Evolutionary conservation across 345 rosid genomes (phyloP).

Genomic region (Hibiscus syriacus): DNA sequence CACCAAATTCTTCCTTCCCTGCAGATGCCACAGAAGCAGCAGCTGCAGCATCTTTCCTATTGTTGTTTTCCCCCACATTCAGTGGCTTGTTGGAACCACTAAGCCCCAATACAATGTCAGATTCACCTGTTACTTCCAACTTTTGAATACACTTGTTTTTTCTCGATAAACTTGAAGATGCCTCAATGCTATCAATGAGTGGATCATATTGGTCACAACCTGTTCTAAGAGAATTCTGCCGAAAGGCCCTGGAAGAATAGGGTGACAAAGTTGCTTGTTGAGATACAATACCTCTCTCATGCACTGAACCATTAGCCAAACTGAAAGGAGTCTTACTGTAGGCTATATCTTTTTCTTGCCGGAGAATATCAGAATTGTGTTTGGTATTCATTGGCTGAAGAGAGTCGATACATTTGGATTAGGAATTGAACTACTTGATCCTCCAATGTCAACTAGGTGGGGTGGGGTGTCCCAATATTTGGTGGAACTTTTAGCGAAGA

Average conservation of each 20-base stretch:
- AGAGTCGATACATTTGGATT: conserved; percentile 39
- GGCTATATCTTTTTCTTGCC: conserved; percentile 24
- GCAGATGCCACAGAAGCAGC: conserved; percentile 25
- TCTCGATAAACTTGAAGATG: conserved; percentile 34
- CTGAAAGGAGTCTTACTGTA: conserved; percentile 10
- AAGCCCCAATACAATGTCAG: conserved; percentile 31
- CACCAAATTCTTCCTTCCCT: conserved; percentile 62
- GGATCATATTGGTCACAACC: conserved; percentile 79
- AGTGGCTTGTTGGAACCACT: conserved; percentile 44
- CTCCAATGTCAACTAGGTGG: conserved; percentile 19
- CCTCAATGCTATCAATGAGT: conserved; percentile 73
- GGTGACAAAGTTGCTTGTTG: conserved; percentile 36
- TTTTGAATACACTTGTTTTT: conserved; percentile 30
- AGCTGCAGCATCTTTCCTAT: conserved; percentile 31
- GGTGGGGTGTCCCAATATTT: conserved; percentile 22
- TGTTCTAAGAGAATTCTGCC: conserved; percentile 23
- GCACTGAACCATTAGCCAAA: conserved; percentile 25
- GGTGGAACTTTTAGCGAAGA: conserved; percentile 25
- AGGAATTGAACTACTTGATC: conserved; percentile 24
- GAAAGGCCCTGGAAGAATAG: conserved; percentile 28
- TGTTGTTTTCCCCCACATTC: conserved; percentile 52
- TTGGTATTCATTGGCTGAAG: conserved; percentile 35
- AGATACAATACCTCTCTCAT: conserved; percentile 32
- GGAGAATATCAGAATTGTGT: conserved; percentile 26
- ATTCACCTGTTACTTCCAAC: conserved; percentile 33